Evolutionary conservation across 2,329 filamentous ascomycete species (phyloP).

Genomic region (Trichoderma koningii): DNA sequence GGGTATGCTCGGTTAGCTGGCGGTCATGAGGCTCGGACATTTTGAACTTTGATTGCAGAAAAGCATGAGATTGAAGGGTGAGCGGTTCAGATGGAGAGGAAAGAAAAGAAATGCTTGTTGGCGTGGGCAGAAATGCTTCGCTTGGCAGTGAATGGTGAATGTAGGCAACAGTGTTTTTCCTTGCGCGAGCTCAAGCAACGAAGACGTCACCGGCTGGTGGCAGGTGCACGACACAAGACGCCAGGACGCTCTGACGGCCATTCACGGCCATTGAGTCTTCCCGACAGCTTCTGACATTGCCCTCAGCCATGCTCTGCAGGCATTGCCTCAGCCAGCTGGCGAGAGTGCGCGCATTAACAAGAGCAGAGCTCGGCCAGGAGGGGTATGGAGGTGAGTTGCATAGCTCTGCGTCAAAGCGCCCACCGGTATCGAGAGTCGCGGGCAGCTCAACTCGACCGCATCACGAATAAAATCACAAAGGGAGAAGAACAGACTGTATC

Average conservation of each 20-base stretch:
- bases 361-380: conserved; percentile 12
- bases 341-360: conserved; percentile 7
- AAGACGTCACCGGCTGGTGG: conserved; percentile 8
- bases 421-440: neutral
- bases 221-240: conserved; percentile 8
- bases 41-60: neutral
- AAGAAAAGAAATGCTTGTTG: neutral
- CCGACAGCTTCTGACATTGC: neutral
- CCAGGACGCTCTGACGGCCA: conserved; percentile 5
- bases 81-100: neutral
- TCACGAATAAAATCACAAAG: neutral
- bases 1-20: conserved; percentile 35
- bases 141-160: conserved; percentile 13
- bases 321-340: conserved; percentile 1
- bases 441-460: no score
- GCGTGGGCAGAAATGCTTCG: neutral
- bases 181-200: neutral
- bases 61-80: neutral
- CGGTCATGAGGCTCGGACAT: conserved; percentile 9
- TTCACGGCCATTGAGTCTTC: conserved; percentile 8
- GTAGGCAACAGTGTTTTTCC: neutral
- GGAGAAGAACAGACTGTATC: neutral
- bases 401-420: neutral
- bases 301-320: neutral
- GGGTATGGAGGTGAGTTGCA: conserved; percentile 3